A percentile compares a stretch with the other conserved stretches of the same genome.
Evolutionary conservation across 2,329 filamentous ascomycete genomes (phyloP).

Genomic region (Exophiala spinifera): DNA sequence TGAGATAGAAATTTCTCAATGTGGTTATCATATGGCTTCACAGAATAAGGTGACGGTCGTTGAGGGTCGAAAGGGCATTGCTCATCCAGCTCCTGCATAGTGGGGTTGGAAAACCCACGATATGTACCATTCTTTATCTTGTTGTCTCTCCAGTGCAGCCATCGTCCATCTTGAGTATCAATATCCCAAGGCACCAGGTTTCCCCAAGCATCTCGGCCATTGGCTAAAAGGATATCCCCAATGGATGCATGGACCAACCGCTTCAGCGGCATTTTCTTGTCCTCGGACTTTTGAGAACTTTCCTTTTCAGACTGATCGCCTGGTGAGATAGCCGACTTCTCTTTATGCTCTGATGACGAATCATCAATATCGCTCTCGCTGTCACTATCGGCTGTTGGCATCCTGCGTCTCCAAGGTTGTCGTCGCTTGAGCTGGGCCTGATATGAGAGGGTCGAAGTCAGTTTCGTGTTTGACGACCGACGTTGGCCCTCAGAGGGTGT

Average conservation of each 20-base stretch:
- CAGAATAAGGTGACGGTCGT: slow-evolving; percentile 17
- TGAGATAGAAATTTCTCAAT: background rate
- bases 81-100: slow-evolving; percentile 14
- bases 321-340: too few relatives aligned
- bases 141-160: slow-evolving; percentile 26
- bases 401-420: slow-evolving; percentile 15
- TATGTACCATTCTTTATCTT: slow-evolving; percentile 15
- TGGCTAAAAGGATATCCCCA: slow-evolving; percentile 7
- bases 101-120: background rate
- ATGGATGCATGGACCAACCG: background rate
- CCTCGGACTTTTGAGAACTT: too few relatives aligned
- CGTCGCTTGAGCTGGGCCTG: slow-evolving; percentile 18
- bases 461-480: slow-evolving; percentile 11
- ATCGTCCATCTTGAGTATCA: slow-evolving; percentile 24
- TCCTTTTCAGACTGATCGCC: too few relatives aligned
- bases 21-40: slow-evolving; percentile 2
- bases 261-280: too few relatives aligned
- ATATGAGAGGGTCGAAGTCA: slow-evolving; percentile 13
- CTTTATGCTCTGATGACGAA: background rate
- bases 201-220: slow-evolving; percentile 17
- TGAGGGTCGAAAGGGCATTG: slow-evolving; percentile 21
- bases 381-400: slow-evolving; percentile 20
- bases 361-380: slow-evolving; percentile 17
- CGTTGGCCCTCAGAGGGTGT: slow-evolving; percentile 1
- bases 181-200: slow-evolving; percentile 24